A percentile compares a stretch with the other conserved stretches of the same genome.
phyloP scores from a whole-genome alignment of 441 rosid genomes.

The Aquilaria agallochum region DNA sequence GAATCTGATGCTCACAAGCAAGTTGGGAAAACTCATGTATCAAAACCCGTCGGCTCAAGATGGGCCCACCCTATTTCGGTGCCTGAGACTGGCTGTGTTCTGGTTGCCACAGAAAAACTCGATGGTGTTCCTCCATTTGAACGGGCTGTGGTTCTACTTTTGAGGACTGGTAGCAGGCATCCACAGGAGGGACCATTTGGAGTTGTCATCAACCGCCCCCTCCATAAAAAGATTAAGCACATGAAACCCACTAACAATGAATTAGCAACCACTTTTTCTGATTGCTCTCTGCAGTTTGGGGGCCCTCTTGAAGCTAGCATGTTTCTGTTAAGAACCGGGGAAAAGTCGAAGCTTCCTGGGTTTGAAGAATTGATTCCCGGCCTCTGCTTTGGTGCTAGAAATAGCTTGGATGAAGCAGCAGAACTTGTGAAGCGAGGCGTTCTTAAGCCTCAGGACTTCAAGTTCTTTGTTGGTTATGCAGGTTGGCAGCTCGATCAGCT shows the following conservation, averaged over 20 bases:
- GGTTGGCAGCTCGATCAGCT: conserved; percentile 94
- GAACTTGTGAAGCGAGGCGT: conserved; percentile 70
- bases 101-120: conserved; percentile 92
- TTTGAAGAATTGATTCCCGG: conserved; percentile 88
- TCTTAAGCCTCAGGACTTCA: conserved; percentile 76
- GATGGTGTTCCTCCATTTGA: conserved; percentile 79
- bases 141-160: conserved; percentile 84
- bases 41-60: conserved; percentile 50
- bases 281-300: conserved; percentile 82
- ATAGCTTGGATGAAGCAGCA: conserved; percentile 77
- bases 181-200: conserved; percentile 94
- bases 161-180: conserved; percentile 76
- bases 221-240: conserved; percentile 70
- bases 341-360: conserved; percentile 52
- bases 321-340: conserved; percentile 60
- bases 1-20: conserved; percentile 47
- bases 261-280: conserved; percentile 77
- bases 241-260: conserved; percentile 70
- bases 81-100: conserved; percentile 93
- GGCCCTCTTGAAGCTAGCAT: conserved; percentile 93
- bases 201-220: conserved; percentile 83
- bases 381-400: conserved; percentile 72
- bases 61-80: conserved; percentile 96
- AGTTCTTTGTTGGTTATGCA: conserved; percentile 86
- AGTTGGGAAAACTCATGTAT: conserved; percentile 32